Percentiles rank a stretch among this genome's conserved stretches.
phyloP scores from a whole-genome alignment of 2,329 filamentous ascomycete genomes.

The Malbranchea zuffiana region DNA sequence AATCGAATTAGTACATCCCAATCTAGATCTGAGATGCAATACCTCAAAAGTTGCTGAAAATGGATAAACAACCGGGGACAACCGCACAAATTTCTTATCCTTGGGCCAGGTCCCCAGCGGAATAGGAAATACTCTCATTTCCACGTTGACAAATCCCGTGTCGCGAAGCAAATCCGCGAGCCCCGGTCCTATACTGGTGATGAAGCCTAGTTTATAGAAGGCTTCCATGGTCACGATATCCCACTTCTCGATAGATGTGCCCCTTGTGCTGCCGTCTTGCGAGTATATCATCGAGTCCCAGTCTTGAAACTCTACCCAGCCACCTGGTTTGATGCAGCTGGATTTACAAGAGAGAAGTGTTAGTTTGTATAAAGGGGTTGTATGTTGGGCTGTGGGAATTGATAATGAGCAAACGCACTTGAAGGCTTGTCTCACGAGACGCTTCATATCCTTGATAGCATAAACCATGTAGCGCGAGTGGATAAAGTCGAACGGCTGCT shows the following conservation, averaged over 20 bases:
- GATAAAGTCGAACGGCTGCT: constrained; percentile 46
- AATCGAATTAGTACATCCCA: not conserved
- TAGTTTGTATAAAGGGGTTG: no score
- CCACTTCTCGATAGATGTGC: constrained; percentile 11
- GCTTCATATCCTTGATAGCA: constrained; percentile 43
- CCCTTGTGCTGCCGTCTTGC: constrained; percentile 20
- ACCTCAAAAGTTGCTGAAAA: constrained; percentile 13
- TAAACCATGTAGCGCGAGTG: constrained; percentile 42
- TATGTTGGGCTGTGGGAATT: not conserved
- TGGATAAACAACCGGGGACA: constrained; percentile 15
- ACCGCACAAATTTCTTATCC: constrained; percentile 16
- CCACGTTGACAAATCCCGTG: constrained; percentile 20
- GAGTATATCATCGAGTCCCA: constrained; percentile 23
- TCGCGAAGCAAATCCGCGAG: constrained; percentile 17
- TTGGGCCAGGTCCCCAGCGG: constrained; percentile 23
- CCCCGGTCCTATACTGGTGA: constrained; percentile 5
- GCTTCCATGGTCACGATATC: constrained; percentile 2
- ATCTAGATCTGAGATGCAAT: no score
- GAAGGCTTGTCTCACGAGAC: constrained; percentile 5
- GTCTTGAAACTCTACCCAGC: constrained; percentile 34
- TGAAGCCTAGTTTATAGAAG: constrained; percentile 9
- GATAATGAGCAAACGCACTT: no score
- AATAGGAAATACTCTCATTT: constrained; percentile 14
- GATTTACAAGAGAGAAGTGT: not conserved
- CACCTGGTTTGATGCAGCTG: constrained; percentile 28